Evolutionary conservation across 768 basidiomycete species (phyloP).

Genomic region (Aureoboletus auriporus): DNA sequence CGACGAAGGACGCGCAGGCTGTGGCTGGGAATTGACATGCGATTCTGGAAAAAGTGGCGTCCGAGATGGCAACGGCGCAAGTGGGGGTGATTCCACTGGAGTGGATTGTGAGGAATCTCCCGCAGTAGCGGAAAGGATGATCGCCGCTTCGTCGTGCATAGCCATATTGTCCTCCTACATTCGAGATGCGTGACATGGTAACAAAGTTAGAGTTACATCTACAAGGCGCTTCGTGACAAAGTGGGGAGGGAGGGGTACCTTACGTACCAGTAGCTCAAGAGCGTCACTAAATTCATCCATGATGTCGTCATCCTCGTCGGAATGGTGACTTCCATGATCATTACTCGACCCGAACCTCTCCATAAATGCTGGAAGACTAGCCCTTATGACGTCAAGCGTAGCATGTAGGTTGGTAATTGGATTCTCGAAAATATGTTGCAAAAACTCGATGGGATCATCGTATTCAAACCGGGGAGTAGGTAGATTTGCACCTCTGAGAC

Average conservation of each 20-base stretch:
- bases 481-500: constrained; percentile 14
- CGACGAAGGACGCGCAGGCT: constrained; percentile 10
- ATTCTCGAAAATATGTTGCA: constrained; percentile 49
- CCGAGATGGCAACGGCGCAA: neutral
- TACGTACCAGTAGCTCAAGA: constrained; percentile 25
- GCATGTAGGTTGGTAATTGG: constrained; percentile 43
- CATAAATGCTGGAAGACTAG: constrained; percentile 29
- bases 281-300: constrained; percentile 8
- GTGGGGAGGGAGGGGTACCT: constrained; percentile 13
- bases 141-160: constrained; percentile 3
- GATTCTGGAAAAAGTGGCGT: constrained; percentile 9
- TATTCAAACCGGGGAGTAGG: constrained; percentile 28
- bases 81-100: constrained; percentile 1
- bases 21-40: constrained; percentile 1
- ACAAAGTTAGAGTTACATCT: constrained; percentile 29
- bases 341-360: constrained; percentile 17
- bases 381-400: constrained; percentile 31
- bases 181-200: constrained; percentile 9
- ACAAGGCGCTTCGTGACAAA: constrained; percentile 24
- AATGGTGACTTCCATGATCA: constrained; percentile 25
- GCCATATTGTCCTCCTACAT: constrained; percentile 14
- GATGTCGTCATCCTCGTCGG: constrained; percentile 29
- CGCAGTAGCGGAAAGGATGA: neutral
- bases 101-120: constrained; percentile 2
- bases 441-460: constrained; percentile 36